A percentile compares a stretch with the other conserved stretches of the same genome.
Evolutionary conservation across 306 rosid species (phyloP).

Genomic region (Lathyrus oleraceus): DNA sequence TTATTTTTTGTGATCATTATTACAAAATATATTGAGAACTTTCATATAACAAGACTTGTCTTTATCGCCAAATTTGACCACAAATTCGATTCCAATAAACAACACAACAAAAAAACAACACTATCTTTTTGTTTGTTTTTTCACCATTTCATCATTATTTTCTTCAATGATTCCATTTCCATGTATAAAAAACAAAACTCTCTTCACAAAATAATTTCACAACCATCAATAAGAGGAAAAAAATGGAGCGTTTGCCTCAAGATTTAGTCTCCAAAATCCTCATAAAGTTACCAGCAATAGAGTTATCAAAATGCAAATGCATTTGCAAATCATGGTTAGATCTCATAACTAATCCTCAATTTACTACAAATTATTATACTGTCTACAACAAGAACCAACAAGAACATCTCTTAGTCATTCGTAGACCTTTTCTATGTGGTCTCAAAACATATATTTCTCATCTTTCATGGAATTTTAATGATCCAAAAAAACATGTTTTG

Average conservation of each 20-base stretch:
- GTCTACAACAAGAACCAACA: not conserved
- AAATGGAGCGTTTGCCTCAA: slow-evolving; percentile 33
- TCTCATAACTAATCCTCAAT: slow-evolving; percentile 31
- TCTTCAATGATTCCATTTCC: not conserved
- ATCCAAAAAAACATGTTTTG: not conserved
- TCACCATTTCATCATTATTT: not conserved
- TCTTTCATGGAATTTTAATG: slow-evolving; percentile 6
- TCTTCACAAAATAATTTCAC: not conserved
- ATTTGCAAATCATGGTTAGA: slow-evolving; percentile 37
- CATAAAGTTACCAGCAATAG: slow-evolving; percentile 25
- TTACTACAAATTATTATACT: slow-evolving; percentile 15
- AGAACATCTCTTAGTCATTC: slow-evolving; percentile 24
- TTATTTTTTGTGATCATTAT: not conserved
- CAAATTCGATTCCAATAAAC: not conserved
- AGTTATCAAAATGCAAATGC: slow-evolving; percentile 6
- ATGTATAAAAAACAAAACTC: not conserved
- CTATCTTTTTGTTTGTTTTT: not conserved
- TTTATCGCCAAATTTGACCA: not conserved
- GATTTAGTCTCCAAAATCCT: slow-evolving; percentile 36
- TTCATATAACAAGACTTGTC: not conserved
- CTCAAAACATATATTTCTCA: slow-evolving; percentile 30
- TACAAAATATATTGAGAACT: not conserved
- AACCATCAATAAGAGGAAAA: too few relatives aligned
- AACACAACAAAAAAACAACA: not conserved
- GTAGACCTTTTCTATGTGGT: slow-evolving; percentile 31